These are phyloP conservation scores for Trifolium repens DNA, from an alignment of 306 rosid species.

Conservation along the genomic window DNA sequence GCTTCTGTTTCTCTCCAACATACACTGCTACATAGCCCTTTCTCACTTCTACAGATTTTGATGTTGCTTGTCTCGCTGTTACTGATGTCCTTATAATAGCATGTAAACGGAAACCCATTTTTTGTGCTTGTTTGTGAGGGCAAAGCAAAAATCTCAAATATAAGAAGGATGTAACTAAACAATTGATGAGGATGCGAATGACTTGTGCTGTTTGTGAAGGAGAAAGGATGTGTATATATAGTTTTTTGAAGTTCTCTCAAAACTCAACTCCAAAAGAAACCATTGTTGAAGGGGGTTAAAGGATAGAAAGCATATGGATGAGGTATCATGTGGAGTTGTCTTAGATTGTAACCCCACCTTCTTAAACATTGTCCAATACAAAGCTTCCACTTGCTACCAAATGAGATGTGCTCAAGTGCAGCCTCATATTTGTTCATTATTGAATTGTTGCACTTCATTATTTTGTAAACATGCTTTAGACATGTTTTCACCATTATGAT, in stretches of 20 bases:
- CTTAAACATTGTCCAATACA: not conserved
- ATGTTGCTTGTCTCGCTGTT: not conserved
- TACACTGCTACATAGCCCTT: conserved; percentile 56
- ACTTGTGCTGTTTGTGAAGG: not conserved
- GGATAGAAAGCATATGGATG: not conserved
- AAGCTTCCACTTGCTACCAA: not conserved
- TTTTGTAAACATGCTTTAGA: not conserved
- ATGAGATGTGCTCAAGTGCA: not conserved
- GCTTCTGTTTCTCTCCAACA: conserved; percentile 51
- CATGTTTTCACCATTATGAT: not conserved
- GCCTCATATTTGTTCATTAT: not conserved
- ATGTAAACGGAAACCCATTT: no score
- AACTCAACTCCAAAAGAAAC: not conserved
- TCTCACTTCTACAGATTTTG: conserved; percentile 34
- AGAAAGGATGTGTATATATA: not conserved
- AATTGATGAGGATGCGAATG: not conserved
- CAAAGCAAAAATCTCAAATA: not conserved
- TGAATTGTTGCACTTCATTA: not conserved
- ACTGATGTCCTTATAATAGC: not conserved
- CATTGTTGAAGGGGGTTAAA: not conserved
- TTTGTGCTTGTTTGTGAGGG: not conserved
- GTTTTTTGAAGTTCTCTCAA: not conserved
- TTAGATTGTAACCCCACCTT: not conserved
- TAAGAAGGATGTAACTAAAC: not conserved
- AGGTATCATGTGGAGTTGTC: not conserved